A percentile compares a stretch with the other conserved stretches of the same genome.
phyloP scores from a whole-genome alignment of 2,329 filamentous ascomycete genomes.

The Phoma sp. region DNA sequence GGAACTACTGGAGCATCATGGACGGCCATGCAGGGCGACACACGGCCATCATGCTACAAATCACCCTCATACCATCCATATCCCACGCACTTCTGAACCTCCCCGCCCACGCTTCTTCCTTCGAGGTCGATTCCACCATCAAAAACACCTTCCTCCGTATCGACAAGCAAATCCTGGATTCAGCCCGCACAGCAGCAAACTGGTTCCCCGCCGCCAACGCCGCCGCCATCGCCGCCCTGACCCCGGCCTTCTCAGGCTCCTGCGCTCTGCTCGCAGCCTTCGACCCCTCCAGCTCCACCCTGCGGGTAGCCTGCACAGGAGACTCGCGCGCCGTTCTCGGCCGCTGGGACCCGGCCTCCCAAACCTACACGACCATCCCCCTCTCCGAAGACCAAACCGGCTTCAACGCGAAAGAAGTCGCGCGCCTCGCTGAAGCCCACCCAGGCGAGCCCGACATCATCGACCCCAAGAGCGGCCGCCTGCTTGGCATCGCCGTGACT shows the following conservation, averaged over 20 bases:
- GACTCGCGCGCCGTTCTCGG: constrained; percentile 72
- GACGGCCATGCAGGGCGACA: constrained; percentile 59
- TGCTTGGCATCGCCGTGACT: constrained; percentile 67
- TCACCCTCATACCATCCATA: constrained; percentile 53
- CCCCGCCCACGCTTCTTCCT: constrained; percentile 45
- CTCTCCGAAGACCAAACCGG: constrained; percentile 72
- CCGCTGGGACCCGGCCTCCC: constrained; percentile 49
- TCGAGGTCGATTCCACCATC: constrained; percentile 61
- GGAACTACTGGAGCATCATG: constrained; percentile 54
- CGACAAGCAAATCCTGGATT: constrained; percentile 61
- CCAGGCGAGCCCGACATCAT: constrained; percentile 67
- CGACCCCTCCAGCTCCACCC: constrained; percentile 58
- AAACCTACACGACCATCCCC: constrained; percentile 59
- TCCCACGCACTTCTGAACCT: constrained; percentile 46
- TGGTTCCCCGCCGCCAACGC: constrained; percentile 46
- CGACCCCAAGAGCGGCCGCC: constrained; percentile 59
- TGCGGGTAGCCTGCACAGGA: constrained; percentile 70
- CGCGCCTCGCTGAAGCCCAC: constrained; percentile 62
- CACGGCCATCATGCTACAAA: constrained; percentile 50
- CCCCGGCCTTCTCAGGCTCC: constrained; percentile 59
- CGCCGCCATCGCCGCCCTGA: constrained; percentile 37
- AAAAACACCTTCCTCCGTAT: constrained; percentile 63
- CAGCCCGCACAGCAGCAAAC: constrained; percentile 46
- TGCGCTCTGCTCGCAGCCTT: constrained; percentile 69
- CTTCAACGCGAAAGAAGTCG: constrained; percentile 64